Percentiles rank a stretch among this genome's conserved stretches.
Evolutionary conservation across 306 rosid species (phyloP).

Genomic region (Rosa chinensis): DNA sequence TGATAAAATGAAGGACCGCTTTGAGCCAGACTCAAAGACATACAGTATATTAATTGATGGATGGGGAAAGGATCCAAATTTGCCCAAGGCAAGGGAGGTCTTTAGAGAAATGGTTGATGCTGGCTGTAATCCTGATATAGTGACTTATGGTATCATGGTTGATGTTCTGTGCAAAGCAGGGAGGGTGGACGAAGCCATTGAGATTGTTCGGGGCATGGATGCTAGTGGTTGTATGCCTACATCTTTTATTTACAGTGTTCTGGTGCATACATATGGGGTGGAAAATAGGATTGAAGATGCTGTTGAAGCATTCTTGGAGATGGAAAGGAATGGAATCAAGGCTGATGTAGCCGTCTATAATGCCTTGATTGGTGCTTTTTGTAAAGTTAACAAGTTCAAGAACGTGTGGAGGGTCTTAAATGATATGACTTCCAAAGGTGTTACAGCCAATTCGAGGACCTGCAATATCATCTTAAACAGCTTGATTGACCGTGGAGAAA

Average conservation of each 20-base stretch:
- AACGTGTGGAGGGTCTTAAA: slow-evolving; percentile 62
- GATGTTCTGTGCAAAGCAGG: slow-evolving; percentile 89
- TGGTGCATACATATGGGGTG: slow-evolving; percentile 77
- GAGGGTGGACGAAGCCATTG: slow-evolving; percentile 79
- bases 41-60: slow-evolving; percentile 80
- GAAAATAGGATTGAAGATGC: slow-evolving; percentile 83
- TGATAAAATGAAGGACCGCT: slow-evolving; percentile 58
- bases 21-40: slow-evolving; percentile 65
- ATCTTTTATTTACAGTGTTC: slow-evolving; percentile 67
- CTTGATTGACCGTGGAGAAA: slow-evolving; percentile 56
- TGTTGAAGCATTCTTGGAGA: slow-evolving; percentile 63
- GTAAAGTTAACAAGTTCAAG: slow-evolving; percentile 57
- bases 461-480: slow-evolving; percentile 62
- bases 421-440: slow-evolving; percentile 60
- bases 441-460: slow-evolving; percentile 69
- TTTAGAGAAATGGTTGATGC: slow-evolving; percentile 62
- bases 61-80: slow-evolving; percentile 87
- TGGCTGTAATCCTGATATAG: slow-evolving; percentile 75
- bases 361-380: slow-evolving; percentile 74
- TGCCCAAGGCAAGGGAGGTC: slow-evolving; percentile 74
- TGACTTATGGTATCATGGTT: slow-evolving; percentile 83
- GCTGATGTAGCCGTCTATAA: slow-evolving; percentile 80
- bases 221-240: slow-evolving; percentile 54
- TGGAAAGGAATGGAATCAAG: slow-evolving; percentile 61
- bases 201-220: slow-evolving; percentile 69